Evolutionary conservation across 805 yeast genomes (phyloP), one percentile per base, ranked within the genome.

Genomic region (Starmerella tilneyi): DNA sequence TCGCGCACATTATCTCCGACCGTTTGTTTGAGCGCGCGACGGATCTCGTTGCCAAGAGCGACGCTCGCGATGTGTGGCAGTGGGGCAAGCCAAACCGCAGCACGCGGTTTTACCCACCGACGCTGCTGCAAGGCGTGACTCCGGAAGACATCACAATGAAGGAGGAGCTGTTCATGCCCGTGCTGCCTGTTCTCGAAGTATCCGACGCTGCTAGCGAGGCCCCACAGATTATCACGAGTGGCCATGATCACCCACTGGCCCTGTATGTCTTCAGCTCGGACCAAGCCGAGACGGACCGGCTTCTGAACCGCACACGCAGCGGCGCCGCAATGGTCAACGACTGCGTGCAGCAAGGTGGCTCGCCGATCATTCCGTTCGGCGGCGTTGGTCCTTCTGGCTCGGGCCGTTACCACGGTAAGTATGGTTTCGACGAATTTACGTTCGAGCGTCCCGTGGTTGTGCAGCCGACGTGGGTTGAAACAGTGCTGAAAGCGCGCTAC

Each of bases 321-420:
- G 96, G 96, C 22, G 81, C 75, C 4, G 67, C 77, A 12, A 61
- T 76, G 38, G 66, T 83, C 49, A 84, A 85, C 59, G 96, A 86
- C 53, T 71, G 78, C 0, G 42, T 84, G 39, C 49, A 83, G 56
- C 94, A 85, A 51, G 84, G 75, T 34, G 88, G 76, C 1, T 69
- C 81, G 43, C 47, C 69, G 6, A 70, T 71, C 40, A 75, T 84
- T 3, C 96, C 96, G 21, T 89, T 88, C 63, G 97, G 97, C 27
- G 97, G 97, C 20, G 66, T 88, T 45, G 96, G 96, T 12, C 60
- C 60, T 13, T 84, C 95, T 0, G 97, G 97, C 1, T 66, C 68
- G 47, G 96, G 96, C 9, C 65, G 72, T 27, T 86, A 85, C 63
- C 96, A 86, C 59, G 95, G 96, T 3, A 64, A 63, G 50, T 70